Evolutionary conservation across 2,329 filamentous ascomycete species (phyloP), one percentile per base, ranked within the genome.

Genomic region (Bipolaris cookei): DNA sequence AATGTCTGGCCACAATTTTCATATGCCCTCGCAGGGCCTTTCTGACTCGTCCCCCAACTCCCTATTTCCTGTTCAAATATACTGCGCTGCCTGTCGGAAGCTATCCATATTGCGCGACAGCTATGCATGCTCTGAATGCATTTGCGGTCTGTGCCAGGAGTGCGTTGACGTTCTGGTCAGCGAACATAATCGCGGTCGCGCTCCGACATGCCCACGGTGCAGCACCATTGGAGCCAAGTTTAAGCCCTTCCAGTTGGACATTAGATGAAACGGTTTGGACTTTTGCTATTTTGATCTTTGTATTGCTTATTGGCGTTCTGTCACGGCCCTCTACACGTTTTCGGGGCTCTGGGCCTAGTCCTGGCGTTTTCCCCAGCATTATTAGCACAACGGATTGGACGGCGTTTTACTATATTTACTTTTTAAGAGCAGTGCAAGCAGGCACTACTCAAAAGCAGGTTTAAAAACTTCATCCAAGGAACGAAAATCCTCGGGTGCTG

Each of bases 61-160:
- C 48, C 66, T 67, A 10, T 75, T 76, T 37, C 69, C 75, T 30
- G 89, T 94, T 3, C 91, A 96, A 73, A 96, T 98, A 39, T 97
- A 96, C 74, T 98, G 94, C 75, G 91, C 93, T 18, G 90, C 90
- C 45, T 98, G 94, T 72, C 88, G 91, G 63, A 86, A 89, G 35
- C 82, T 92, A 16, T 93, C 89, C 49, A 80, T 88, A 10, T 80
- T 98, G 23, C 89, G 88, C 69, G 90, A 94, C 69, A 95, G 91
- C 32, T 97, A 92, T 72, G 94, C 94, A 20, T 98, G 94, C 76
- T 97, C 93, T 1, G 93, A 97, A 76, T 98, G 95, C 76, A 96
- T 98, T 62, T 96, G 92, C 74, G 94, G 93, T 14, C 84, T 98
- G 47, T 98, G 95, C 76, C 87, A 89, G 62, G 87, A 92, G 57